These are phyloP conservation scores for Malassezia pachydermatis DNA, from an alignment of 1,284 basidiomycete species.

Conservation along the genomic window DNA sequence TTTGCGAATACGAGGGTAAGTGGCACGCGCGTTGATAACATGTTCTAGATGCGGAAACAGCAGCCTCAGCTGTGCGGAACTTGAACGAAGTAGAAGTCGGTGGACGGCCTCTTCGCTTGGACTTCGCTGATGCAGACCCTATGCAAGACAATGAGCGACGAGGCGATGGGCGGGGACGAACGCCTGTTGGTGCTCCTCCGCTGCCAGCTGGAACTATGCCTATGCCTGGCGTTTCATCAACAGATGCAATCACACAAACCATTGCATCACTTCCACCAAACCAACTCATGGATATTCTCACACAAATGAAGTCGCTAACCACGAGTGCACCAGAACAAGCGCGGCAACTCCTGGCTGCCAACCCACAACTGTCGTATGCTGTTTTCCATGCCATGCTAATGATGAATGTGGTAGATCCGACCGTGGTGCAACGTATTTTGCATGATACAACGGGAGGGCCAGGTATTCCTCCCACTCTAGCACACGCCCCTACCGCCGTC, in stretches of 20 bases:
- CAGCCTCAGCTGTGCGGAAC: constrained; percentile 71
- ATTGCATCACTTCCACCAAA: constrained; percentile 71
- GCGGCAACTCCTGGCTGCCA: constrained; percentile 62
- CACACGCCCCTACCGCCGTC: neutral
- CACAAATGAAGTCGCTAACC: constrained; percentile 93
- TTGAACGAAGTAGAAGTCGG: constrained; percentile 68
- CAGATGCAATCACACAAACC: constrained; percentile 78
- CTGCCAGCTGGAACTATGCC: constrained; percentile 71
- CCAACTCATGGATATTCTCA: constrained; percentile 86
- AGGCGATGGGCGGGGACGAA: constrained; percentile 16
- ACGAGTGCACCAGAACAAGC: constrained; percentile 85
- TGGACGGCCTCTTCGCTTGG: constrained; percentile 71
- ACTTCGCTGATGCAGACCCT: constrained; percentile 55
- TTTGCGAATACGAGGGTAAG: constrained; percentile 89
- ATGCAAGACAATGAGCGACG: constrained; percentile 22
- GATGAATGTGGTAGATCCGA: constrained; percentile 85
- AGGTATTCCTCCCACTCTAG: neutral
- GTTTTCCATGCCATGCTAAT: constrained; percentile 88
- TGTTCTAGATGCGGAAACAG: constrained; percentile 78
- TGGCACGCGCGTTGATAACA: neutral
- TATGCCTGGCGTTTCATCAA: constrained; percentile 62
- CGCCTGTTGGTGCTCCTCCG: constrained; percentile 50
- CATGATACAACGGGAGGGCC: constrained; percentile 54
- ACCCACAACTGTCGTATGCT: constrained; percentile 90
- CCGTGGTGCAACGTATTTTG: constrained; percentile 60